Conservation (phyloP, 768 basidiomycete species). For the Porphyrellus cyaneotinctus region DNA sequence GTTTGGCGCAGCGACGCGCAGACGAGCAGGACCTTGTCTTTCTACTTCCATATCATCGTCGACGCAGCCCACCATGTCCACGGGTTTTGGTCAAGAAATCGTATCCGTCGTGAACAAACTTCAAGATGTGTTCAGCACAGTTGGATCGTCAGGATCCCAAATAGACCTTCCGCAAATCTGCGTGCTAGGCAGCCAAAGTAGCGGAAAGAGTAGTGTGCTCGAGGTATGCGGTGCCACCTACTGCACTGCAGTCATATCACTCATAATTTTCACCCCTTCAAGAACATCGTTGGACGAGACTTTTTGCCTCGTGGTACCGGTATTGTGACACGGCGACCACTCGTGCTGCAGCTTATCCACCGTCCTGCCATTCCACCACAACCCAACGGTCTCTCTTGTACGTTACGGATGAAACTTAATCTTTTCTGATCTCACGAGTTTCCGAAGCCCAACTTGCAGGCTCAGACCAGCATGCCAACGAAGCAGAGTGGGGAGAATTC, state of each 20-base stretch:
- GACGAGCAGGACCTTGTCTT: constrained; percentile 11
- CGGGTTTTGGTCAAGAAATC: constrained; percentile 76
- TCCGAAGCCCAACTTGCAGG: constrained; percentile 35
- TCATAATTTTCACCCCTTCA: constrained; percentile 10
- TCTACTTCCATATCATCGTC: constrained; percentile 13
- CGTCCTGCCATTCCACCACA: constrained; percentile 52
- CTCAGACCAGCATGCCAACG: constrained; percentile 74
- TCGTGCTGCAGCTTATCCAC: constrained; percentile 95
- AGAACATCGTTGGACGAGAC: constrained; percentile 98
- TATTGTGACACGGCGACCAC: constrained; percentile 94
- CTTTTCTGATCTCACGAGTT: constrained; percentile 2
- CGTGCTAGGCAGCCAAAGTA: constrained; percentile 87
- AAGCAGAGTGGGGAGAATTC: constrained; percentile 99
- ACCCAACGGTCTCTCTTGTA: constrained; percentile 44
- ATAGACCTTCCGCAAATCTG: constrained; percentile 93
- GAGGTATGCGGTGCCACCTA: constrained; percentile 50
- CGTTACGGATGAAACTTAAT: constrained; percentile 17
- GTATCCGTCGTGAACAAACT: constrained; percentile 82
- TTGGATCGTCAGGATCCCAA: constrained; percentile 70
- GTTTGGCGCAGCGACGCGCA: constrained; percentile 14
- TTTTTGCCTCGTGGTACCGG: constrained; percentile 98
- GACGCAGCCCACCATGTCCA: constrained; percentile 36
- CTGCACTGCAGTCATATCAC: not conserved
- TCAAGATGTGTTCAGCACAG: constrained; percentile 84
- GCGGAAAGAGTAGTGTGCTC: constrained; percentile 89